These are phyloP conservation scores for Clarireedia sp. DNA, from an alignment of 2,329 filamentous ascomycete genomes.

Conservation along the genomic window DNA sequence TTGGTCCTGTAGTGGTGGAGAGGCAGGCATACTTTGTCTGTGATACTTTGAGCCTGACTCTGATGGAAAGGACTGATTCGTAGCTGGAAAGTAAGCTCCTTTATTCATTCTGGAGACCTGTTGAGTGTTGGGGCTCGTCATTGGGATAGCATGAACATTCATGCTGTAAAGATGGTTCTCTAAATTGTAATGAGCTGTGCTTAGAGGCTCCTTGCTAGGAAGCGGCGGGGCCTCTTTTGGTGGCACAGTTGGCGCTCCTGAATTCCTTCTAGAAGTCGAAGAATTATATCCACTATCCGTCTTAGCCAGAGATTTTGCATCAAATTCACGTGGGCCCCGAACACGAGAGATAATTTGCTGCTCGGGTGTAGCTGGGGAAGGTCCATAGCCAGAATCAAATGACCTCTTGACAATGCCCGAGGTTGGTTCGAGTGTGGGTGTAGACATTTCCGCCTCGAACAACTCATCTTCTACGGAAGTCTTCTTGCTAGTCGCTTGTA, in stretches of 20 bases:
- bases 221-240: constrained; percentile 16
- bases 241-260: constrained; percentile 12
- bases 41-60: constrained; percentile 2
- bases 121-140: constrained; percentile 1
- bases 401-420: constrained; percentile 12
- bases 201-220: constrained; percentile 13
- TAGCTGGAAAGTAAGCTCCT: not conserved
- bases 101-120: not conserved
- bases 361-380: constrained; percentile 7
- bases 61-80: not conserved
- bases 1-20: not conserved
- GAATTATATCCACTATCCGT: constrained; percentile 56
- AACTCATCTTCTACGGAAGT: constrained; percentile 41
- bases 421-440: constrained; percentile 11
- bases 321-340: constrained; percentile 11
- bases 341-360: not conserved
- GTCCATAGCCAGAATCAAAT: constrained; percentile 22
- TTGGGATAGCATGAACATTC: constrained; percentile 1
- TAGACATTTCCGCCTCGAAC: constrained; percentile 31
- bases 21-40: constrained; percentile 12
- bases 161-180: not conserved
- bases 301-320: constrained; percentile 40
- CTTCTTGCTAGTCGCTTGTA: constrained; percentile 41
- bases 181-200: not conserved
- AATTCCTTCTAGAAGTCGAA: constrained; percentile 39